These are phyloP conservation scores for Talaromyces ruber DNA, from an alignment of 495 filamentous ascomycete genomes.

Conservation along the genomic window DNA sequence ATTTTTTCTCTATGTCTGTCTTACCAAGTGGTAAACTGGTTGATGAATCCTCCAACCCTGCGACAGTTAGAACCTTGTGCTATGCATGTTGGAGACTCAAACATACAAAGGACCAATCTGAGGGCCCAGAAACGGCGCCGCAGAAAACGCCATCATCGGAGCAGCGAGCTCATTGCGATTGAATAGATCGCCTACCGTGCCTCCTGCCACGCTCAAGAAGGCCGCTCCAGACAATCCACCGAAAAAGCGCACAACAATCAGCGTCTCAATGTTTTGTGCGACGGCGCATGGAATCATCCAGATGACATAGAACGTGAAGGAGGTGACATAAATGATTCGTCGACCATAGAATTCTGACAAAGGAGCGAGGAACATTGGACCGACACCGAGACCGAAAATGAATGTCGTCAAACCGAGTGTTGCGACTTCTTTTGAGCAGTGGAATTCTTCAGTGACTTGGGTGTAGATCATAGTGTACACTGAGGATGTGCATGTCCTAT, in stretches of 20 bases:
- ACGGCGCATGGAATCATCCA: slow-evolving; percentile 87
- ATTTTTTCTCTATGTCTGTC: neutral
- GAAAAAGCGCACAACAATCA: slow-evolving; percentile 78
- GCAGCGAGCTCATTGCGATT: slow-evolving; percentile 60
- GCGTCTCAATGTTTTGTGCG: slow-evolving; percentile 72
- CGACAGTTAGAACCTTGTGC: slow-evolving; percentile 2
- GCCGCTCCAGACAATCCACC: slow-evolving; percentile 78
- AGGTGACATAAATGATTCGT: slow-evolving; percentile 71
- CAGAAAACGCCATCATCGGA: slow-evolving; percentile 79
- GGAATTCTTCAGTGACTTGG: slow-evolving; percentile 75
- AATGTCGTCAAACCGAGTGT: slow-evolving; percentile 75
- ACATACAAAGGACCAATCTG: slow-evolving; percentile 32
- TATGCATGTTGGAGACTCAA: slow-evolving; percentile 33
- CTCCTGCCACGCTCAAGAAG: slow-evolving; percentile 84
- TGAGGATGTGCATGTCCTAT: slow-evolving; percentile 77
- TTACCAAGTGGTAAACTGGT: slow-evolving; percentile 64
- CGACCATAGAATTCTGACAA: slow-evolving; percentile 81
- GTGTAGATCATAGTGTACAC: slow-evolving; percentile 81
- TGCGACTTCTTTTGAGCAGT: slow-evolving; percentile 58
- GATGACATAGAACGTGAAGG: slow-evolving; percentile 71
- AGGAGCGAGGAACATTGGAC: slow-evolving; percentile 63
- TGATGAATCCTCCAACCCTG: slow-evolving; percentile 63
- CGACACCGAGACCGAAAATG: slow-evolving; percentile 62
- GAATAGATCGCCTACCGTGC: slow-evolving; percentile 88
- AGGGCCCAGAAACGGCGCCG: slow-evolving; percentile 65